Conservation (phyloP, 768 basidiomycete genomes). For the Galerina marginata region DNA sequence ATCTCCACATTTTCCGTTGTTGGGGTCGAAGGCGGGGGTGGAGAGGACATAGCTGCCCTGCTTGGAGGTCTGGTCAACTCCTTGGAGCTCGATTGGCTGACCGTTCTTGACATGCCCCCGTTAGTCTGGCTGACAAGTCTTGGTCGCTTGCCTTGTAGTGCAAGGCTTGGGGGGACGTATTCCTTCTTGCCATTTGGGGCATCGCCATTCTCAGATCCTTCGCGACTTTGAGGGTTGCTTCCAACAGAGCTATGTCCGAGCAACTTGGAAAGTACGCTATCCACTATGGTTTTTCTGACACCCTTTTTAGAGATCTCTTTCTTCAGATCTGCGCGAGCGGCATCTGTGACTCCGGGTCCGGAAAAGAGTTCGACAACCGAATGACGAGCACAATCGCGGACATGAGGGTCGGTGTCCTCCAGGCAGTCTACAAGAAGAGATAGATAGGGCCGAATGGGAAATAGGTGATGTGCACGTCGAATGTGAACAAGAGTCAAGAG, state of each 20-base stretch:
- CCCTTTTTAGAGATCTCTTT: conserved; percentile 86
- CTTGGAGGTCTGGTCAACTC: conserved; percentile 63
- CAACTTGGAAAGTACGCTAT: conserved; percentile 74
- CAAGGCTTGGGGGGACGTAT: conserved; percentile 79
- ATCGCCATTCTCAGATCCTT: conserved; percentile 68
- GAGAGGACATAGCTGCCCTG: conserved; percentile 56
- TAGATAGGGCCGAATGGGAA: conserved; percentile 84
- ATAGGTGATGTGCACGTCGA: conserved; percentile 70
- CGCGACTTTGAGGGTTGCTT: conserved; percentile 52
- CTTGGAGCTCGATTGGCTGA: conserved; percentile 54
- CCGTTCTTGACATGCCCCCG: conserved; percentile 45
- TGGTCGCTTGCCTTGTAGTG: conserved; percentile 60
- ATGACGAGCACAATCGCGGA: conserved; percentile 83
- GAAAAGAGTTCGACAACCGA: conserved; percentile 87
- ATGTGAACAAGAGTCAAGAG: conserved; percentile 75
- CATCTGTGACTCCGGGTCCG: conserved; percentile 80
- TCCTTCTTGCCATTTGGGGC: conserved; percentile 49
- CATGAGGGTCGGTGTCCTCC: conserved; percentile 89
- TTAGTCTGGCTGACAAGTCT: conserved; percentile 39
- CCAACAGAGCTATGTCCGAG: conserved; percentile 50
- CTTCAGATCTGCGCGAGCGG: conserved; percentile 91
- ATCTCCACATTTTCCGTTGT: conserved; percentile 53
- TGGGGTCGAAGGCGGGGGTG: conserved; percentile 43
- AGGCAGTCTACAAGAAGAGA: conserved; percentile 80
- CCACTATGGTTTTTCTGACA: conserved; percentile 87